Evolutionary conservation across 129 eudicot species (phyloP).

Genomic region (Flaveria robusta): DNA sequence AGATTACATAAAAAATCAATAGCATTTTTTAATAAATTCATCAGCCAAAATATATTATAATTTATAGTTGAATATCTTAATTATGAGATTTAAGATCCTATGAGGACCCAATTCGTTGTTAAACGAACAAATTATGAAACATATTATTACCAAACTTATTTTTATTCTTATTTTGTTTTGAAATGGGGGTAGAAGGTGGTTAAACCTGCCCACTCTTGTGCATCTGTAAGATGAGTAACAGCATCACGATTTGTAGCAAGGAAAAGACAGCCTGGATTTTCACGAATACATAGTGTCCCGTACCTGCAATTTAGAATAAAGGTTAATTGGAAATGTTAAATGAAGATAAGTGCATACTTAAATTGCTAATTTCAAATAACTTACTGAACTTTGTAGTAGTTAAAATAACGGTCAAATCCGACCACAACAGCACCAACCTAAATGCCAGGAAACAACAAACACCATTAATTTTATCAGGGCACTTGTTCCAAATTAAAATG

Average conservation of each 20-base stretch:
- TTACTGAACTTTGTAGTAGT: conserved; percentile 97
- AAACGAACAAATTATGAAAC: conserved; percentile 12
- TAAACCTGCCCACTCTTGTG: conserved; percentile 99
- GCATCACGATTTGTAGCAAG: conserved; percentile 99
- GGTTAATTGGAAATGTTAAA: conserved; percentile 1
- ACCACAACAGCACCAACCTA: conserved; percentile 99
- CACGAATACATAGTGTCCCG: conserved; percentile 94
- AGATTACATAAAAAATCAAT: background rate
- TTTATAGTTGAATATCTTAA: background rate
- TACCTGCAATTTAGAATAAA: conserved; percentile 49
- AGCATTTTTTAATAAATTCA: conserved; percentile 9
- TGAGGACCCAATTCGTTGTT: background rate
- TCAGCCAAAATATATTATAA: background rate
- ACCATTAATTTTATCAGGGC: conserved; percentile 4
- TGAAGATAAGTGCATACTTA: conserved; percentile 4
- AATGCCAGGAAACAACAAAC: conserved; percentile 21
- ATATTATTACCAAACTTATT: background rate
- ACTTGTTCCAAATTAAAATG: background rate
- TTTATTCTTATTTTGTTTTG: background rate
- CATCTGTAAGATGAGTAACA: conserved; percentile 95
- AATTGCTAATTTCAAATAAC: conserved; percentile 34
- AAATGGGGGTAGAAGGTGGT: conserved; percentile 19
- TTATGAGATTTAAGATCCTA: conserved; percentile 9
- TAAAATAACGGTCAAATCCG: conserved; percentile 97
- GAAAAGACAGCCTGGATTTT: conserved; percentile 97